Conservation (phyloP, 345 rosid genomes). For the Aquilaria sinensis region DNA sequence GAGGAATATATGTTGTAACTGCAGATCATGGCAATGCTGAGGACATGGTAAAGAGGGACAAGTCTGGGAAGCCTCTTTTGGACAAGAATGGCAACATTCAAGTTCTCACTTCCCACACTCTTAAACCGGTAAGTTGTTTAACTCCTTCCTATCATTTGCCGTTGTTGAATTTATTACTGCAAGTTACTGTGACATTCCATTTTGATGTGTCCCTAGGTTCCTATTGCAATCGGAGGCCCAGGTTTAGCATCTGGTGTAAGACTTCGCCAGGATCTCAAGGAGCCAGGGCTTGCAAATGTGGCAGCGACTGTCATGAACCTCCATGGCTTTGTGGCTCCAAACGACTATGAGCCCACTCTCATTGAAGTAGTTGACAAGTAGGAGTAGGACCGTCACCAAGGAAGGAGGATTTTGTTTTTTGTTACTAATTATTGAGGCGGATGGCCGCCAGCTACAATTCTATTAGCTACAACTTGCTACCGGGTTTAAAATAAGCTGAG, state of each 20-base stretch:
- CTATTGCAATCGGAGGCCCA: constrained; percentile 94
- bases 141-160: not conserved
- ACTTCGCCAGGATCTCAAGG: constrained; percentile 60
- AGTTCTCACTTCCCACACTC: constrained; percentile 95
- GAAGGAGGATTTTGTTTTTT: too few species aligned
- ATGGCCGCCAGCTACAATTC: too few species aligned
- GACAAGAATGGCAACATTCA: constrained; percentile 77
- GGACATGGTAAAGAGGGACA: constrained; percentile 95
- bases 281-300: constrained; percentile 83
- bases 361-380: constrained; percentile 63
- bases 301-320: constrained; percentile 97
- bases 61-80: constrained; percentile 59
- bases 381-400: not conserved
- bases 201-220: constrained; percentile 43
- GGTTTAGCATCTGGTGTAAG: constrained; percentile 59
- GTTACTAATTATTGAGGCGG: too few species aligned
- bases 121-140: constrained; percentile 63
- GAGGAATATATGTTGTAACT: constrained; percentile 86
- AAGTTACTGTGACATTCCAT: not conserved
- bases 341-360: constrained; percentile 77
- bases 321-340: constrained; percentile 81
- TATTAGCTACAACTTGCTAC: too few species aligned
- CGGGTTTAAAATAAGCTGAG: too few species aligned
- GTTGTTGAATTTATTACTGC: not conserved
- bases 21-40: constrained; percentile 99